These are phyloP conservation scores for Nothomitra cinnamomea DNA, from an alignment of 2,329 filamentous ascomycete genomes.

Conservation along the genomic window DNA sequence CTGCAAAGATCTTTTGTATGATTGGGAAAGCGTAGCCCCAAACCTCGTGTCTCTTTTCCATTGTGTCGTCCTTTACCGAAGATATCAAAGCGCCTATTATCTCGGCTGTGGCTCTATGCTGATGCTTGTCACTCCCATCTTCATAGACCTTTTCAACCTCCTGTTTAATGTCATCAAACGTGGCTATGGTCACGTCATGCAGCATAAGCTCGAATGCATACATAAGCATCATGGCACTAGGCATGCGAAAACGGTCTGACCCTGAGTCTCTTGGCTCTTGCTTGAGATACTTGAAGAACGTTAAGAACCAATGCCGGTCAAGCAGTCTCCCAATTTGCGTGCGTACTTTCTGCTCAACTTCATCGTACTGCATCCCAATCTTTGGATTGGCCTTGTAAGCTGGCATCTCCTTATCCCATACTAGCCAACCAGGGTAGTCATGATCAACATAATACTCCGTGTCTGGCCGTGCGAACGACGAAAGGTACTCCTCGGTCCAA, in stretches of 20 bases:
- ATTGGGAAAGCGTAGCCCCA: slow-evolving; percentile 89
- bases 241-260: slow-evolving; percentile 78
- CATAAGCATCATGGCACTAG: slow-evolving; percentile 70
- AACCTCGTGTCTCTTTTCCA: slow-evolving; percentile 54
- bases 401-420: slow-evolving; percentile 79
- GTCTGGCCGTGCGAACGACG: slow-evolving; percentile 57
- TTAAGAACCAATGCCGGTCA: slow-evolving; percentile 69
- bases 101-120: slow-evolving; percentile 88
- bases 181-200: slow-evolving; percentile 57
- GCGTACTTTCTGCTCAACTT: slow-evolving; percentile 56
- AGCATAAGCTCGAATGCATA: slow-evolving; percentile 84
- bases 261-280: slow-evolving; percentile 77
- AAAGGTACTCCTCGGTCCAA: slow-evolving; percentile 66
- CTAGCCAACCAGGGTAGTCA: slow-evolving; percentile 89
- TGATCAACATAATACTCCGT: slow-evolving; percentile 81
- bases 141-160: slow-evolving; percentile 63
- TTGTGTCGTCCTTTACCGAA: slow-evolving; percentile 61
- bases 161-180: slow-evolving; percentile 75
- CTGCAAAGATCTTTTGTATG: slow-evolving; percentile 69
- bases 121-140: slow-evolving; percentile 92
- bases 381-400: slow-evolving; percentile 58
- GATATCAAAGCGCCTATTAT: slow-evolving; percentile 75
- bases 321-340: slow-evolving; percentile 66
- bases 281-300: slow-evolving; percentile 85
- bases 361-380: slow-evolving; percentile 57